Evolutionary conservation across 108 stramenopile genomes (phyloP).

Genomic region (Cyclostephanos invisitatus): DNA sequence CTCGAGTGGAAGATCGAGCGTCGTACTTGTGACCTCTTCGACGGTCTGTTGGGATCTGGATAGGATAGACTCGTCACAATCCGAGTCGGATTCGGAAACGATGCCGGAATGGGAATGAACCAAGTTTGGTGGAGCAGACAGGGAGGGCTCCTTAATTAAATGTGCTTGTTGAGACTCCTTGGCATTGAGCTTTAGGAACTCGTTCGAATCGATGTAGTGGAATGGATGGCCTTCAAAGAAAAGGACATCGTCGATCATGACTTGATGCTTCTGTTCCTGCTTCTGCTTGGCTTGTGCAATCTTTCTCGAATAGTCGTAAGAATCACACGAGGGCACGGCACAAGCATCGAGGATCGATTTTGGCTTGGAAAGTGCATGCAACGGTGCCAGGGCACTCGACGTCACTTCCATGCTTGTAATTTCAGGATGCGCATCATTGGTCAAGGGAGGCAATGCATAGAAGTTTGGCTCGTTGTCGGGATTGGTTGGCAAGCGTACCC

Average conservation of each 20-base stretch:
- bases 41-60: constrained; percentile 27
- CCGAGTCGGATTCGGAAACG: constrained; percentile 34
- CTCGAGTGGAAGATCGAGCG: constrained; percentile 1
- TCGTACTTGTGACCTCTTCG: background rate
- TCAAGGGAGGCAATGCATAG: constrained; percentile 67
- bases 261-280: constrained; percentile 11
- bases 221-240: constrained; percentile 57
- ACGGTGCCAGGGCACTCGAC: constrained; percentile 5
- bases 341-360: background rate
- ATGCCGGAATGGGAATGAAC: constrained; percentile 17
- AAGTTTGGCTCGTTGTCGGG: constrained; percentile 86
- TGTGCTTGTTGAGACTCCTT: constrained; percentile 3
- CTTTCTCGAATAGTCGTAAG: constrained; percentile 7
- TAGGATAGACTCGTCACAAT: constrained; percentile 20
- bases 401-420: background rate
- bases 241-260: constrained; percentile 35
- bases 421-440: constrained; percentile 1
- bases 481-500: constrained; percentile 68
- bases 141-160: background rate
- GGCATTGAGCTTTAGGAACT: constrained; percentile 13
- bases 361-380: constrained; percentile 6
- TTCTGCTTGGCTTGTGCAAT: constrained; percentile 8
- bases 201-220: constrained; percentile 49
- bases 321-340: constrained; percentile 10
- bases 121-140: background rate